Base-by-base conservation (phyloP, 2,329 filamentous ascomycete species). In the Penicillium sp. region DNA sequence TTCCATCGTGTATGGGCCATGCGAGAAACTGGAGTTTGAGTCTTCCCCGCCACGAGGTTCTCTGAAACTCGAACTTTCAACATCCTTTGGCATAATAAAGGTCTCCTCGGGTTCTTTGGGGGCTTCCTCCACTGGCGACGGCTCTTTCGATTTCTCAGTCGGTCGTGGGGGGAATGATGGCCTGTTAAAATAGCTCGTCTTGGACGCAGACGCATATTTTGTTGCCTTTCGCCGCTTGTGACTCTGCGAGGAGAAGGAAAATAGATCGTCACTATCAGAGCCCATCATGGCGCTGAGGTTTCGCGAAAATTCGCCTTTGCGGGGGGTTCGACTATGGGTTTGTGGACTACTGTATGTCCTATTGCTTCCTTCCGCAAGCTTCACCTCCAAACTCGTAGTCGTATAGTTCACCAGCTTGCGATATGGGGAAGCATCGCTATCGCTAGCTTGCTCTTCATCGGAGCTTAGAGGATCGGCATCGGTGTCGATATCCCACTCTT, bases 401-500 rank as follows among this genome's bases (percentile, higher is more conserved):
- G 29, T 54, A 48, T 43, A 46, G 7, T 61, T 56, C 4, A 15
- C 47, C 12, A 51, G 48, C n/a, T 50, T 53, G 9, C 57, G 43
- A 3, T 50, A 50, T 9, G 58, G 55, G 9, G 56, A 54, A n/a
- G 41, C 6, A 19, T 58, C 58, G 47, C 21, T 40, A 23, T 65
- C 64, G 43, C 40, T 56, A 9, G 46, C 46, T 17, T 72, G 69
- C 13, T 74, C 73, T 19, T 73, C 70, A 25, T 60, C 71, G 2
- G 71, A 73, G 54, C 73, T 75, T 5, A 71, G 23, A 4, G 74
- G 75, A 15, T 72, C 73, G 49, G 72, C 73, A 38, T 75, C 71
- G 13, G 68, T 74, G 6, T 64, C 71, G 4, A 71, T 71, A 47
- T 69, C 64, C 12, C 23, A 15, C 27, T 19, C 17, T 27, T 19